Evolutionary conservation across 495 filamentous ascomycete species (phyloP), one percentile per base, ranked within the genome.

Genomic region (Aspergillus sclerotiicarbonarius): DNA sequence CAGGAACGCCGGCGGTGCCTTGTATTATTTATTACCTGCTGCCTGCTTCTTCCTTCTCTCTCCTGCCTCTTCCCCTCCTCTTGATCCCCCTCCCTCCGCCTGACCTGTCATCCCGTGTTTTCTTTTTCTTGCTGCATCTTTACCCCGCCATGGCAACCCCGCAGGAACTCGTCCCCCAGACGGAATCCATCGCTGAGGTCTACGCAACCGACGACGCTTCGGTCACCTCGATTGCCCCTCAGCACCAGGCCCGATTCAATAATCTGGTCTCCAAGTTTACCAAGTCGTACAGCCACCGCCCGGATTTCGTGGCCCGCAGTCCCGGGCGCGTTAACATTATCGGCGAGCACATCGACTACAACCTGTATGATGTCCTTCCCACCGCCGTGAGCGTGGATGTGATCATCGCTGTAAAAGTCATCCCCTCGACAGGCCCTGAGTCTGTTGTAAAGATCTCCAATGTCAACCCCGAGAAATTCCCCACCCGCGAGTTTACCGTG

Each of bases 331-430:
- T 98, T 58, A 98, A 98, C 79, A 94, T 98, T 70, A 97, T 98
- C 65, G 94, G 94, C 68, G 94, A 98, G 79, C 94, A 98, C 76
- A 97, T 98, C 67, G 94, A 98, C 79, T 98, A 98, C 73, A 95
- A 90, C 18, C 84, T 98, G 35, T 98, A 97, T 77, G 86, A 93
- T 67, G 93, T 97, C 48, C 80, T 98, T 16, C 94, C 94, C 51
- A 98, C 96, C 83, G 94, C 92, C 54, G 89, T 97, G 61, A 91
- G 86, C 16, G 89, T 90, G 49, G 94, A 98, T 70, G 85, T 92
- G 54, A 82, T 98, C 43, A 81, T 98, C 57, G 94, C 93, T 50
- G 90, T 97, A 43, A 87, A 87, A 45, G 81, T 84, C 41, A 70
- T 81, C 59, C 72, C 75, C 9, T 62, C 75, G 10, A 54, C 66